A percentile compares a stretch with the other conserved stretches of the same genome.
Conservation (phyloP, 192 early-diverging fungal species). For the Coemansia sp. region DNA sequence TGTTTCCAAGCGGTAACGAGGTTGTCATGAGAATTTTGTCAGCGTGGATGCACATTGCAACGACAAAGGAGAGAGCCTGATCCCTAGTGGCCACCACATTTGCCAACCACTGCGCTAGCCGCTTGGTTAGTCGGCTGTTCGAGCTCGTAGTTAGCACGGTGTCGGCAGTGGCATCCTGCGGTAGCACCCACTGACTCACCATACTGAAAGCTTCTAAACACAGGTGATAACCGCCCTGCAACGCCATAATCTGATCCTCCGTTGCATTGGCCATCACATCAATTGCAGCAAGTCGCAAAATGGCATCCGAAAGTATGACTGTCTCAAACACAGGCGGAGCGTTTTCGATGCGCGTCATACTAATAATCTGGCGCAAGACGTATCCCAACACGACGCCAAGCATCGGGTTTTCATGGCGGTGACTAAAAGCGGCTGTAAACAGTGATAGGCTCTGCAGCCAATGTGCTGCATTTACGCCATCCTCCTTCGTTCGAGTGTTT, state of each 20-base stretch:
- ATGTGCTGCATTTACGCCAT: slow-evolving; percentile 42
- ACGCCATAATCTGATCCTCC: slow-evolving; percentile 41
- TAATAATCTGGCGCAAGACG: slow-evolving; percentile 32
- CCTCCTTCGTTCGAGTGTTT: slow-evolving; percentile 33
- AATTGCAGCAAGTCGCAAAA: slow-evolving; percentile 30
- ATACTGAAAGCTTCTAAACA: slow-evolving; percentile 46
- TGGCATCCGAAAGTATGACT: slow-evolving; percentile 28
- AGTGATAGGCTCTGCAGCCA: slow-evolving; percentile 50
- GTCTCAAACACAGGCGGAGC: slow-evolving; percentile 38
- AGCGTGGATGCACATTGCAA: slow-evolving; percentile 41
- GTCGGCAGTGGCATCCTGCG: slow-evolving; percentile 33
- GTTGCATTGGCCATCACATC: slow-evolving; percentile 43
- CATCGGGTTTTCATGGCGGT: slow-evolving; percentile 35
- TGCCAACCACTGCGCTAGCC: slow-evolving; percentile 44
- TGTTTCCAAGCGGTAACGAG: slow-evolving; percentile 35
- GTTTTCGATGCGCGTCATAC: slow-evolving; percentile 22
- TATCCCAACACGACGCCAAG: slow-evolving; percentile 37
- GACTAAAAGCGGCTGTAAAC: slow-evolving; percentile 42
- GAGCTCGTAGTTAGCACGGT: slow-evolving; percentile 16
- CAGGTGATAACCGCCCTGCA: slow-evolving; percentile 45
- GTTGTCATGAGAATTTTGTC: slow-evolving; percentile 31
- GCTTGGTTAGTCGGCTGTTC: slow-evolving; percentile 23
- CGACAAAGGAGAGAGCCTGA: slow-evolving; percentile 26
- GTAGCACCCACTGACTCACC: slow-evolving; percentile 37
- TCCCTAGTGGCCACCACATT: slow-evolving; percentile 16